These are phyloP conservation scores for Ilyonectria robusta DNA, from an alignment of 2,329 filamentous ascomycete species.

Conservation along the genomic window DNA sequence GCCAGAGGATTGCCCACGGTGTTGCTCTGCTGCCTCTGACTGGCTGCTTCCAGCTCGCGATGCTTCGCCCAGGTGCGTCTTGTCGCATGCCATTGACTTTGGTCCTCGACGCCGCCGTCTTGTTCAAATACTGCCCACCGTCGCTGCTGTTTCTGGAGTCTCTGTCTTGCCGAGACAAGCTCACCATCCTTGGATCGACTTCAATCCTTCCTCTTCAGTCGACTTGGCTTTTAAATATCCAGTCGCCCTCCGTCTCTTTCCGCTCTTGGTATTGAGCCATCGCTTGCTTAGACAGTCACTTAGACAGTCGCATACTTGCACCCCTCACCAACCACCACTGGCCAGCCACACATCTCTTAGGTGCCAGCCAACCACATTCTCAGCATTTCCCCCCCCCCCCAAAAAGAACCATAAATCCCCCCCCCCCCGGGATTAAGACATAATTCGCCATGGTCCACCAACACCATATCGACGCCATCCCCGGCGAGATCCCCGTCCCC, in stretches of 20 bases:
- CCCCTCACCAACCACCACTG: neutral
- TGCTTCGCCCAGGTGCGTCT: slow-evolving; percentile 34
- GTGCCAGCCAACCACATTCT: neutral
- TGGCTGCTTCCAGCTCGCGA: slow-evolving; percentile 38
- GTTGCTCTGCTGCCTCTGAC: slow-evolving; percentile 41
- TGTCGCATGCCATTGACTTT: slow-evolving; percentile 31
- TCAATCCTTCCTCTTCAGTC: slow-evolving; percentile 11
- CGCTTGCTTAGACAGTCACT: slow-evolving; percentile 13
- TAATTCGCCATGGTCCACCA: slow-evolving; percentile 45
- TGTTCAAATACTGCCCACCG: slow-evolving; percentile 47
- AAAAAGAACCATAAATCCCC: slow-evolving; percentile 12
- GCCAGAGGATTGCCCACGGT: slow-evolving; percentile 49
- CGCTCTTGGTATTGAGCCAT: slow-evolving; percentile 1
- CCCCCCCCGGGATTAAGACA: neutral
- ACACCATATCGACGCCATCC: slow-evolving; percentile 56
- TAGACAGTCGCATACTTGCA: slow-evolving; percentile 6
- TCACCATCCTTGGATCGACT: slow-evolving; percentile 13
- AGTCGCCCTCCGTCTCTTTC: neutral
- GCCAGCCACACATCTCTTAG: neutral
- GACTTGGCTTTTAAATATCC: slow-evolving; percentile 1
- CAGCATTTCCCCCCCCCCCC: neutral
- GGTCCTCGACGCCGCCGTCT: slow-evolving; percentile 22
- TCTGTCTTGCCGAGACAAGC: slow-evolving; percentile 25
- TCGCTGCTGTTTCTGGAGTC: slow-evolving; percentile 30
- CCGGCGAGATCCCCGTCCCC: slow-evolving; percentile 69